phyloP scores from a whole-genome alignment of 306 rosid species.

The Citrullus colocynthis region DNA sequence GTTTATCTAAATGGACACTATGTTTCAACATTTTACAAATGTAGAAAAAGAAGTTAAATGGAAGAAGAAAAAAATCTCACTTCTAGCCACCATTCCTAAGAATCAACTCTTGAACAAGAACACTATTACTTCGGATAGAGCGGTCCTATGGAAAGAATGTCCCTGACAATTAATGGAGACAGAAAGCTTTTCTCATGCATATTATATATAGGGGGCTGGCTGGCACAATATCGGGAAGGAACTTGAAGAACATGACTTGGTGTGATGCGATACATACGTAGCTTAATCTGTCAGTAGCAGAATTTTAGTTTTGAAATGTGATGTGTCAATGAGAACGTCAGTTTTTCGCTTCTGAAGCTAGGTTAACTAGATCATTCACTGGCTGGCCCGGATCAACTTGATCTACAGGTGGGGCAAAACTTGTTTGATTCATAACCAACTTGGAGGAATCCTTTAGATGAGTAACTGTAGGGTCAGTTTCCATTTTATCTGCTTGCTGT shows the following conservation, averaged over 20 bases:
- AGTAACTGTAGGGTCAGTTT: background rate
- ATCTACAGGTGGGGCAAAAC: conserved; percentile 5
- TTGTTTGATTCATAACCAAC: conserved; percentile 9
- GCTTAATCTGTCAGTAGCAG: conserved; percentile 2
- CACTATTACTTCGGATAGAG: background rate
- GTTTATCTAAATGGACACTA: background rate
- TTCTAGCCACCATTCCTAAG: conserved; percentile 3
- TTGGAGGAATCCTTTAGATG: conserved; percentile 13
- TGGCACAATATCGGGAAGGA: background rate
- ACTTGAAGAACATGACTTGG: background rate
- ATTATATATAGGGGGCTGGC: background rate
- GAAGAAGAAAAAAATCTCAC: background rate
- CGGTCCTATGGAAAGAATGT: background rate
- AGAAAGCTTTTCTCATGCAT: background rate
- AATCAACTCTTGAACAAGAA: conserved; percentile 2
- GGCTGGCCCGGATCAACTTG: conserved; percentile 24
- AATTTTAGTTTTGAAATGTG: background rate
- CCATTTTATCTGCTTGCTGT: background rate
- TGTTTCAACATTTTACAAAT: conserved; percentile 6
- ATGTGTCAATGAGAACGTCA: conserved; percentile 23
- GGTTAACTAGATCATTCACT: conserved; percentile 18
- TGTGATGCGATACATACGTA: background rate
- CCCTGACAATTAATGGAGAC: background rate
- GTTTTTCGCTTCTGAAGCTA: conserved; percentile 23
- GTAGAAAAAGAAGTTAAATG: background rate